phyloP scores from a whole-genome alignment of 805 yeast genomes.

The Yamadazyma paraphyllophila region DNA sequence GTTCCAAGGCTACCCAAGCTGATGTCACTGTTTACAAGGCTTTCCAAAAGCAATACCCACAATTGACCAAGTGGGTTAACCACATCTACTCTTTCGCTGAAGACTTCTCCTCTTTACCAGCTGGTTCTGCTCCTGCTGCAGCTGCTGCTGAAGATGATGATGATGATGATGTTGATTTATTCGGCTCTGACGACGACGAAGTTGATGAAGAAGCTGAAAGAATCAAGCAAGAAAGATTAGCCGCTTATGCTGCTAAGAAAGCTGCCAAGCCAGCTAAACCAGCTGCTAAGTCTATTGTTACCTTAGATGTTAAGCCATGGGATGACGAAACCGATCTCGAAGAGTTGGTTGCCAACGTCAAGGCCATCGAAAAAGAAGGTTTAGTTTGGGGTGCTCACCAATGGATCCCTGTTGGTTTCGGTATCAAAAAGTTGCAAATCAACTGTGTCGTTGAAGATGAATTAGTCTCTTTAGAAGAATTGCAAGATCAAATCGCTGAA shows the following conservation, averaged over 20 bases:
- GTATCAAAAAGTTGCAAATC: slow-evolving; percentile 98
- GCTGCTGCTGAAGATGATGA: slow-evolving; percentile 73
- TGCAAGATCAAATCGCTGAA: slow-evolving; percentile 74
- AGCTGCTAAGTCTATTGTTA: slow-evolving; percentile 96
- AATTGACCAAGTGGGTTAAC: slow-evolving; percentile 97
- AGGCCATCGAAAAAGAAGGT: slow-evolving; percentile 86
- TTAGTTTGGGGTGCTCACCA: slow-evolving; percentile 97
- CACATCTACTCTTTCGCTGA: slow-evolving; percentile 92
- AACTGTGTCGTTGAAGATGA: slow-evolving; percentile 98
- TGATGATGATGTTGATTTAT: slow-evolving; percentile 88
- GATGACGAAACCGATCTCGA: slow-evolving; percentile 98
- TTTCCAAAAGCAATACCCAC: slow-evolving; percentile 88
- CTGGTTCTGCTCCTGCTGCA: slow-evolving; percentile 63
- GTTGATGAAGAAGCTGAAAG: slow-evolving; percentile 97
- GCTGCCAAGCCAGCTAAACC: slow-evolving; percentile 97
- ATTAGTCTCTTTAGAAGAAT: slow-evolving; percentile 88
- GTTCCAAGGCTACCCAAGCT: slow-evolving; percentile 91
- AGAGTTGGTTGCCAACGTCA: slow-evolving; percentile 81
- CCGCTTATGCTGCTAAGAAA: slow-evolving; percentile 97
- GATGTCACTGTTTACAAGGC: slow-evolving; percentile 93
- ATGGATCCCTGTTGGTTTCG: slow-evolving; percentile 97
- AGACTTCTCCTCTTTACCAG: slow-evolving; percentile 80
- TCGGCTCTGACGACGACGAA: slow-evolving; percentile 91
- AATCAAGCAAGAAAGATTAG: slow-evolving; percentile 95
- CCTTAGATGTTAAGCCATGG: slow-evolving; percentile 99